These are phyloP conservation scores for Phytopythium cucurbitacearum DNA, from an alignment of 352 stramenopile genomes.

Conservation along the genomic window DNA sequence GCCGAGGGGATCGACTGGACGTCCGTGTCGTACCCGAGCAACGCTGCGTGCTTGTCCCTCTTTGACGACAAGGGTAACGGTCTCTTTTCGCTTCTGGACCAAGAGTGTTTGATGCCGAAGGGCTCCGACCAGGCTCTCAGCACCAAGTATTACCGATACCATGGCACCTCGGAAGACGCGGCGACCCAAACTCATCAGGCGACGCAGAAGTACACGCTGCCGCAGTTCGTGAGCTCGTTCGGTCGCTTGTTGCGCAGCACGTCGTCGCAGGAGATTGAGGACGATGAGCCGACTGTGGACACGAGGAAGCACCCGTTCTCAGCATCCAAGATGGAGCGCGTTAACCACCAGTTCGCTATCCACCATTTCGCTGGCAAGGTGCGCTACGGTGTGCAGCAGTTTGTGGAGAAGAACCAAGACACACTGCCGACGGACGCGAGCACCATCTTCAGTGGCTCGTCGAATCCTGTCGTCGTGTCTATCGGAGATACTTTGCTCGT, in stretches of 20 bases:
- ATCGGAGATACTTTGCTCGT: constrained; percentile 54
- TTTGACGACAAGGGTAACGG: constrained; percentile 82
- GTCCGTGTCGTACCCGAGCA: constrained; percentile 77
- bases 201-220: constrained; percentile 47
- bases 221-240: constrained; percentile 61
- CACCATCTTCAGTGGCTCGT: constrained; percentile 42
- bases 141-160: constrained; percentile 81
- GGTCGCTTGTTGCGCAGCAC: constrained; percentile 46
- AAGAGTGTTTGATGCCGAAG: constrained; percentile 83
- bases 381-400: constrained; percentile 74
- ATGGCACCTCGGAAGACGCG: constrained; percentile 26
- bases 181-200: constrained; percentile 24
- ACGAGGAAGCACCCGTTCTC: constrained; percentile 54
- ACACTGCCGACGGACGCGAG: constrained; percentile 61
- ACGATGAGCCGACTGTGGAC: constrained; percentile 23
- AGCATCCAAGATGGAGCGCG: constrained; percentile 78
- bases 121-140: constrained; percentile 74
- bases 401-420: constrained; percentile 87
- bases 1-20: constrained; percentile 84
- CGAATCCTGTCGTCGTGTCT: constrained; percentile 58
- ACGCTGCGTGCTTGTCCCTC: constrained; percentile 69
- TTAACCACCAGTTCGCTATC: constrained; percentile 80
- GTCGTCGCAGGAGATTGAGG: constrained; percentile 31
- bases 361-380: constrained; percentile 79
- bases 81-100: constrained; percentile 77